Evolutionary conservation across 495 filamentous ascomycete genomes (phyloP).

Genomic region (Annulohypoxylon bovei): DNA sequence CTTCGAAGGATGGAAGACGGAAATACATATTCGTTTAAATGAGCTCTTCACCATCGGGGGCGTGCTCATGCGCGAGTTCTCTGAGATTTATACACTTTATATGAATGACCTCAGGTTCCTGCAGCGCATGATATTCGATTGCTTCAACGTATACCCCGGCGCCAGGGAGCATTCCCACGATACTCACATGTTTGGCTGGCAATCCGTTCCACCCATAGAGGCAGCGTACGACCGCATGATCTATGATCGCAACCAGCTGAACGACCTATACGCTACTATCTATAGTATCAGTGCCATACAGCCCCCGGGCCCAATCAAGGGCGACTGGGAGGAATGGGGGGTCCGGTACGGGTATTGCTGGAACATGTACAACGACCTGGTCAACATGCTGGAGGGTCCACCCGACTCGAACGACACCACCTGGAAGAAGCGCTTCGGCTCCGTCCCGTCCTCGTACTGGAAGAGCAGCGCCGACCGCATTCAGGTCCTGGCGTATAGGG

Average conservation of each 20-base stretch:
- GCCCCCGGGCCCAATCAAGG: background rate
- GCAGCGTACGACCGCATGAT: background rate
- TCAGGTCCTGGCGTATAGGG: conserved; percentile 9
- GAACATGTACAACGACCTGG: background rate
- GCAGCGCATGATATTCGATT: conserved; percentile 31
- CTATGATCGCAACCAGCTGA: background rate
- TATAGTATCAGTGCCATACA: no score
- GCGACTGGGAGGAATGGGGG: background rate
- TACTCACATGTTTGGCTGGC: background rate
- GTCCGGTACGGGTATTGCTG: background rate
- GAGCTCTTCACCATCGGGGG: conserved; percentile 12
- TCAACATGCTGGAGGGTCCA: conserved; percentile 3
- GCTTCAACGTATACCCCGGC: background rate
- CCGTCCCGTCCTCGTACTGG: conserved; percentile 33
- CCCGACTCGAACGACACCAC: conserved; percentile 8
- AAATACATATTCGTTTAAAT: no score
- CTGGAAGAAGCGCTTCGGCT: conserved; percentile 27
- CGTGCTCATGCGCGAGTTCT: background rate
- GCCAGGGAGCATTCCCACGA: background rate
- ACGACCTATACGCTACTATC: no score
- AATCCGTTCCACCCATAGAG: background rate
- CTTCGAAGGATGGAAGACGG: no score
- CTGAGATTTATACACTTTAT: background rate
- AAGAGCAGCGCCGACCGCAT: conserved; percentile 23
- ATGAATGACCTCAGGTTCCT: conserved; percentile 13